Evolutionary conservation across 495 filamentous ascomycete genomes (phyloP), one percentile per base, ranked within the genome.

Genomic region (Tuber magnatum): DNA sequence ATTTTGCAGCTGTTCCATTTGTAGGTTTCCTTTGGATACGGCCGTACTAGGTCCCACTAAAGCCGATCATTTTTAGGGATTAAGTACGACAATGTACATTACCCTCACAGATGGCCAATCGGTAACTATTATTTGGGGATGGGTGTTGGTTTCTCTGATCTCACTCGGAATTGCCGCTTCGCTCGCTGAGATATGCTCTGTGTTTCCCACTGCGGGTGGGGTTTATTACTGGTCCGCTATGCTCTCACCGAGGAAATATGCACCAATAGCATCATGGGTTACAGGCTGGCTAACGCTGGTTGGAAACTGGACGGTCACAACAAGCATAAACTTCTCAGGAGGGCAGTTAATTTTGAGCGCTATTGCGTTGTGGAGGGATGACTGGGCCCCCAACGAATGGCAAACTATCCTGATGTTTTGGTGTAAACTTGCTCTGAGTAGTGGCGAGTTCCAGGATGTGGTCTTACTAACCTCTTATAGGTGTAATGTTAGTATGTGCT

Each of bases 341-440:
- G 89, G 84, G 0, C 88, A 91, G 78, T 78, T 92, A 42, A 88
- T 91, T 56, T 84, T 91, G 32, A 87, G 85, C 69, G 88, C 89
- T 0, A 90, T 91, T 74, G 83, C 87, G 10, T 82, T 91, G 8
- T 90, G 88, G 87, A 84, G 88, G 32, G 88, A 89, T 44, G 86
- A 87, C 72, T 91, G 87, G 78, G 90, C 87, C 48, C 85, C 90
- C 8, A 90, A 86, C 78, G 83, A 84, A 75, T 91, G 87, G 85
- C 89, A 91, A 83, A 90, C 88, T 0, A 86, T 92, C 5, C 80
- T 91, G 42, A 88, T 87, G 85, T 92, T 90, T 78, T 91, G 88
- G 89, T 88, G 85, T 22, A 81, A 74, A 71, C 46, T 7, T 70
- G 8, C 46, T 20, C 16, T 20, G 3, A 41, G 43, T 48, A 42